Percentiles rank a stretch among this genome's conserved stretches.
Conservation (phyloP, 2,329 filamentous ascomycete genomes). For the Fusarium annulatum region DNA sequence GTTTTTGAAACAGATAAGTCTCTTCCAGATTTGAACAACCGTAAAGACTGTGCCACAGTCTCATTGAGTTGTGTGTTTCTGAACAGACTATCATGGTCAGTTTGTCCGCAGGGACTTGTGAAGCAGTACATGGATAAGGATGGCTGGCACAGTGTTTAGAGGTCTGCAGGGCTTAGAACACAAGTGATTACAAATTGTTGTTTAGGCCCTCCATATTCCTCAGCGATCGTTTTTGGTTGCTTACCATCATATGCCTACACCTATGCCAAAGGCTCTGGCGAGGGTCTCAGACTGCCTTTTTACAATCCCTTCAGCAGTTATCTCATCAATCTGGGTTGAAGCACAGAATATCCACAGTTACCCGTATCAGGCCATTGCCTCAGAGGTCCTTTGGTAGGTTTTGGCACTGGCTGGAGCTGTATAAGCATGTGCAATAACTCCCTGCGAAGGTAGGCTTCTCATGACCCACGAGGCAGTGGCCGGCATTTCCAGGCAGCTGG, state of each 20-base stretch:
- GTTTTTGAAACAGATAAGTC: neutral
- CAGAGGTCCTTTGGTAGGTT: neutral
- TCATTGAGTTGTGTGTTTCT: neutral
- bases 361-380: neutral
- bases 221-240: rapidly evolving
- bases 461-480: too few species aligned
- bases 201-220: neutral
- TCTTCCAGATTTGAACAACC: neutral
- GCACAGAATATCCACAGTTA: neutral
- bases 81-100: neutral
- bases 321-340: neutral
- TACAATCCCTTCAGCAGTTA: neutral
- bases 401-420: neutral
- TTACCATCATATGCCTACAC: neutral
- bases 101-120: neutral
- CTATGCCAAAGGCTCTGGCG: neutral
- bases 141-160: neutral
- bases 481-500: neutral
- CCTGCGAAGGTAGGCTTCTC: neutral
- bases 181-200: neutral
- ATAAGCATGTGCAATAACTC: neutral
- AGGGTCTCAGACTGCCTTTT: neutral
- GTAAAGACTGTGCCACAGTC: neutral
- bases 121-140: neutral
- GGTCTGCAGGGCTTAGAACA: neutral